Percentiles rank a stretch among this genome's conserved stretches.
Evolutionary conservation across 2,329 filamentous ascomycete species (phyloP).

Genomic region (Trichophyton verrucosum): DNA sequence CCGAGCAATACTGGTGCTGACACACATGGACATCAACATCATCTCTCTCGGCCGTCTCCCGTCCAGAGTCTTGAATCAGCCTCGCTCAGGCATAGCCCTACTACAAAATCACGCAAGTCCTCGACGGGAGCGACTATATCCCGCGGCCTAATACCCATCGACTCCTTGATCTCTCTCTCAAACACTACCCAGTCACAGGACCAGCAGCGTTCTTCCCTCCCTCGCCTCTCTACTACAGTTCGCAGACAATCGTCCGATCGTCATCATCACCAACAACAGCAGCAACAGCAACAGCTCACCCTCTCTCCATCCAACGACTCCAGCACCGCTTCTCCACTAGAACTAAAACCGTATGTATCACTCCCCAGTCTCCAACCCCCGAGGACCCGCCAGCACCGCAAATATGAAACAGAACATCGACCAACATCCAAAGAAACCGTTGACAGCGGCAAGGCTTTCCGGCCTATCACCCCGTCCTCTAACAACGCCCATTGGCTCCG

Average conservation of each 20-base stretch:
- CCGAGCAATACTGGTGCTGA: not conserved
- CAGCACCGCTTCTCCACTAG: slow-evolving; percentile 19
- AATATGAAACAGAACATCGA: slow-evolving; percentile 7
- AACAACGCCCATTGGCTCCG: not conserved
- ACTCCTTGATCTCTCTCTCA: not conserved
- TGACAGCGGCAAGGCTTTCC: slow-evolving; percentile 20
- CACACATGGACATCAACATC: not conserved
- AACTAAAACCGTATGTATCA: not conserved
- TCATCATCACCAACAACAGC: not conserved
- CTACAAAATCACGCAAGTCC: slow-evolving; percentile 1
- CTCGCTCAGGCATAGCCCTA: not conserved
- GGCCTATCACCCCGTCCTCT: slow-evolving; percentile 5
- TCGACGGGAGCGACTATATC: not conserved
- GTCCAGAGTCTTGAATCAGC: not conserved
- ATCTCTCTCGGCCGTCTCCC: not conserved
- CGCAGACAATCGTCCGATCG: not conserved
- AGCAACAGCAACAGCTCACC: not conserved
- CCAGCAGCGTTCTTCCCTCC: not conserved
- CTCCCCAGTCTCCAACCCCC: slow-evolving; percentile 19
- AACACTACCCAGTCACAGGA: not conserved
- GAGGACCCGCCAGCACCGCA: not conserved
- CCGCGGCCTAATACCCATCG: not conserved
- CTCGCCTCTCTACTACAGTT: not conserved
- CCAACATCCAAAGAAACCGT: slow-evolving; percentile 24
- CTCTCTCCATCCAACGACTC: slow-evolving; percentile 12